Conservation (phyloP, 2,329 filamentous ascomycete species). For the Myriangium duriaei region DNA sequence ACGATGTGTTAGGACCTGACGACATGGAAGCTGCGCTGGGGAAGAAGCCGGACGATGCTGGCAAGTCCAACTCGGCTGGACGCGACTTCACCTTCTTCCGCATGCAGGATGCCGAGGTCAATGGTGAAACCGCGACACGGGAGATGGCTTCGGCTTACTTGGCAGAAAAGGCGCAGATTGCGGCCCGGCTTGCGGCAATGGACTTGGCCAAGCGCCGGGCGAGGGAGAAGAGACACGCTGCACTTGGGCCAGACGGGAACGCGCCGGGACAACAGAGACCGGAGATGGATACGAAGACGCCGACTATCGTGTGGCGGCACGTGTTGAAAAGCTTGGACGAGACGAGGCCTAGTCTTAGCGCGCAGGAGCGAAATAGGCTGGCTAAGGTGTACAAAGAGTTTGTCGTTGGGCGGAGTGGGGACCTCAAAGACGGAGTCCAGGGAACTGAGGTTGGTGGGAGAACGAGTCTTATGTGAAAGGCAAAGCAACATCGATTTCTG, state of each 20-base stretch:
- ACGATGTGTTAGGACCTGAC: constrained; percentile 60
- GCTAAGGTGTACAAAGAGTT: constrained; percentile 84
- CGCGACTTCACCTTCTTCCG: constrained; percentile 69
- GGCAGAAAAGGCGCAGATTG: constrained; percentile 67
- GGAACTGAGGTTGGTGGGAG: constrained; percentile 85
- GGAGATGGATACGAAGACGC: constrained; percentile 43
- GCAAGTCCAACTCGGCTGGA: constrained; percentile 14
- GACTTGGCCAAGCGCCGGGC: constrained; percentile 56
- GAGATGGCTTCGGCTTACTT: constrained; percentile 35
- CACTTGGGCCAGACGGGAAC: not conserved
- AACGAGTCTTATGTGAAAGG: constrained; percentile 71
- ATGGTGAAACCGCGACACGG: constrained; percentile 14
- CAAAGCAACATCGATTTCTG: not conserved
- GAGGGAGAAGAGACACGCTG: constrained; percentile 36
- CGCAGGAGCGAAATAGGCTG: constrained; percentile 61
- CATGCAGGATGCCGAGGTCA: constrained; percentile 46
- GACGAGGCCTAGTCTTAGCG: constrained; percentile 73
- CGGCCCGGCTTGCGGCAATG: constrained; percentile 69
- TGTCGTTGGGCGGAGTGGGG: constrained; percentile 79
- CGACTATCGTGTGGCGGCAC: constrained; percentile 75
- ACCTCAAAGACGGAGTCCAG: constrained; percentile 88
- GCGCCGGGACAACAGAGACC: constrained; percentile 1
- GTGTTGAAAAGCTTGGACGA: constrained; percentile 62
- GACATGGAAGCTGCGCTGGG: constrained; percentile 20
- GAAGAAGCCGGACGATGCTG: constrained; percentile 21